Conservation (phyloP, 148 eudicot species). For the Spergularia bocconei region DNA sequence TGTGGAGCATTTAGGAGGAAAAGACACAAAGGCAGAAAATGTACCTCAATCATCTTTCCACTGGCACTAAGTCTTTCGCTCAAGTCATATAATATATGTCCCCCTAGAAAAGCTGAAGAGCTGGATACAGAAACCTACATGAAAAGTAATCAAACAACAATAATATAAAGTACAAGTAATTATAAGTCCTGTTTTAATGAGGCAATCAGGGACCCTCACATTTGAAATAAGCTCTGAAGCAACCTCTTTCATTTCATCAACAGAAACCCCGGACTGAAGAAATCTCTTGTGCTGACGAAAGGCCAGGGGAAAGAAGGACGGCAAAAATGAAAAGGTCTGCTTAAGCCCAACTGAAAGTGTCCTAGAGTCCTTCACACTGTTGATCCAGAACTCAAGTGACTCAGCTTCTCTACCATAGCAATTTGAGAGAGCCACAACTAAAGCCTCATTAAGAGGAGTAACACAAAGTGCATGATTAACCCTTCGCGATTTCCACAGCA, state of each 20-base stretch:
- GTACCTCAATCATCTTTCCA: conserved; percentile 74
- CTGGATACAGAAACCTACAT: conserved; percentile 54
- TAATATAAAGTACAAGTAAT: background rate
- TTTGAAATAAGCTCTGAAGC: conserved; percentile 48
- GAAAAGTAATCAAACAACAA: conserved; percentile 16
- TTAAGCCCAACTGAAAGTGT: conserved; percentile 53
- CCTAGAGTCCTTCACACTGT: conserved; percentile 45
- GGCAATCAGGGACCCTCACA: conserved; percentile 38
- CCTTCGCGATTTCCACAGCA: conserved; percentile 77
- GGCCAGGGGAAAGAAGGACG: conserved; percentile 34
- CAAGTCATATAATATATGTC: conserved; percentile 70
- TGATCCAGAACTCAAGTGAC: conserved; percentile 61
- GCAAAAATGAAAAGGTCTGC: conserved; percentile 50
- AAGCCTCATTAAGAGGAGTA: conserved; percentile 58
- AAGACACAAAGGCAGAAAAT: background rate
- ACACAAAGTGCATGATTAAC: conserved; percentile 83
- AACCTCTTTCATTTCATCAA: conserved; percentile 56
- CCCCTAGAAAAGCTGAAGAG: conserved; percentile 56
- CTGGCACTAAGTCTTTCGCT: conserved; percentile 49
- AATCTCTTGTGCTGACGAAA: conserved; percentile 25
- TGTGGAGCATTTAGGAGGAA: background rate
- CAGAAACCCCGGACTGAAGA: conserved; percentile 34
- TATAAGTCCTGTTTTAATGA: background rate
- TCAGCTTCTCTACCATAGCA: conserved; percentile 43
- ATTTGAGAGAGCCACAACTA: conserved; percentile 43